A percentile compares a stretch with the other conserved stretches of the same genome.
These are phyloP conservation scores for Populus davidiana DNA, from an alignment of 345 rosid genomes.

Conservation along the genomic window DNA sequence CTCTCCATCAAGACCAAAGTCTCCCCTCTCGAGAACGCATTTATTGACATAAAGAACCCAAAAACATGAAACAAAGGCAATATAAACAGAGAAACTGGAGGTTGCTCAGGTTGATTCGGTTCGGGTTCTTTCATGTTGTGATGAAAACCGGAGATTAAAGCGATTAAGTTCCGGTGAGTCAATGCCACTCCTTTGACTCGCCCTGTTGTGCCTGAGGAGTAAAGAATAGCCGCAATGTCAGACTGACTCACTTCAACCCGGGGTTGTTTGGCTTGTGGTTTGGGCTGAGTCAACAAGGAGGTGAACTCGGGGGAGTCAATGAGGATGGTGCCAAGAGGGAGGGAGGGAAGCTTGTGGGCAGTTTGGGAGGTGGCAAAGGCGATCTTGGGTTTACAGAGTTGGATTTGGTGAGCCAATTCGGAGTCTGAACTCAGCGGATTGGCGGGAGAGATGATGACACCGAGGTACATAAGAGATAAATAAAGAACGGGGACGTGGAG, in stretches of 20 bases:
- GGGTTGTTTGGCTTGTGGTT: not conserved
- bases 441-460: constrained; percentile 67
- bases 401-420: constrained; percentile 57
- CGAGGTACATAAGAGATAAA: constrained; percentile 68
- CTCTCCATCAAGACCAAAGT: constrained; percentile 44
- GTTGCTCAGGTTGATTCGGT: constrained; percentile 20
- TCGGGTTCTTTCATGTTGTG: constrained; percentile 13
- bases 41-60: constrained; percentile 41
- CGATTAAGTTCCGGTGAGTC: constrained; percentile 70
- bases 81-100: constrained; percentile 47
- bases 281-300: constrained; percentile 35
- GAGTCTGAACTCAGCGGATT: constrained; percentile 58
- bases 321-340: constrained; percentile 44
- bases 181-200: constrained; percentile 60
- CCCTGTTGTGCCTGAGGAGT: constrained; percentile 86
- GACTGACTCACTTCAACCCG: constrained; percentile 43
- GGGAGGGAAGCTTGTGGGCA: constrained; percentile 38
- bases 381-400: constrained; percentile 54
- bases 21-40: constrained; percentile 36
- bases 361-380: constrained; percentile 63
- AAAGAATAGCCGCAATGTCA: constrained; percentile 65
- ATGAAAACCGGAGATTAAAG: constrained; percentile 48
- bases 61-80: constrained; percentile 48
- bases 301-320: constrained; percentile 75
- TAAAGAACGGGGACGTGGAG: constrained; percentile 58